Percentiles rank a stretch among this genome's conserved stretches.
Conservation (phyloP, 768 basidiomycete genomes). For the Candolleomyces efflorescens region DNA sequence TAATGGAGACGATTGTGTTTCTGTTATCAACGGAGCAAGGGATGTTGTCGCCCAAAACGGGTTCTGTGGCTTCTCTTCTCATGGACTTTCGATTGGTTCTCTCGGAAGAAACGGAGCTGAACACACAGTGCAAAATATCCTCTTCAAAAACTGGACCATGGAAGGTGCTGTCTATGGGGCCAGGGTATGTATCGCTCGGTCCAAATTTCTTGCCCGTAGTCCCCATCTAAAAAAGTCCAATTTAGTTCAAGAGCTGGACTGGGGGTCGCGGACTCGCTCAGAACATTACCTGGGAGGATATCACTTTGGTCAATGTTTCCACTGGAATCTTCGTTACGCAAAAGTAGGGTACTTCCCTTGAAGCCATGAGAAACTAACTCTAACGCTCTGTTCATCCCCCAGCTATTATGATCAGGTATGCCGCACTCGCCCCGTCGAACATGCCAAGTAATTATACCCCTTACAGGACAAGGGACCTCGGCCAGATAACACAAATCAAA, state of each 20-base stretch:
- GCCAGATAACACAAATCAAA: slow-evolving; percentile 26
- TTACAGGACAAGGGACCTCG: slow-evolving; percentile 28
- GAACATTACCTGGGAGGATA: slow-evolving; percentile 46
- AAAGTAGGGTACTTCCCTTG: slow-evolving; percentile 22
- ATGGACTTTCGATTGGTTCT: slow-evolving; percentile 46
- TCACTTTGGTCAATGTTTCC: slow-evolving; percentile 38
- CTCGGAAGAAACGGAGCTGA: slow-evolving; percentile 36
- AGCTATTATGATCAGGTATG: slow-evolving; percentile 49
- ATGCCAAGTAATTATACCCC: background rate
- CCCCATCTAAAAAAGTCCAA: background rate
- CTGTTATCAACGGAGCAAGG: slow-evolving; percentile 40
- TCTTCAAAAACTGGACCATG: slow-evolving; percentile 47
- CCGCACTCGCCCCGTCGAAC: background rate
- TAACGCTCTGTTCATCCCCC: background rate
- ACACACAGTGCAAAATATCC: slow-evolving; percentile 38
- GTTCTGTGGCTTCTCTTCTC: slow-evolving; percentile 42
- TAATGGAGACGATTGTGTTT: slow-evolving; percentile 47
- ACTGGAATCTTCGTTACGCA: slow-evolving; percentile 45
- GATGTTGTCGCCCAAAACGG: slow-evolving; percentile 43
- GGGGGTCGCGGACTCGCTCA: slow-evolving; percentile 44
- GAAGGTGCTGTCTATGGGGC: slow-evolving; percentile 46
- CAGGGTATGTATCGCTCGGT: slow-evolving; percentile 21
- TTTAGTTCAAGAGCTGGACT: slow-evolving; percentile 44
- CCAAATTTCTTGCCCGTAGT: background rate
- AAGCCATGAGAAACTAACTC: background rate